These are phyloP conservation scores for Ophiostoma sp. DNA, from an alignment of 2,329 filamentous ascomycete genomes.

Conservation along the genomic window DNA sequence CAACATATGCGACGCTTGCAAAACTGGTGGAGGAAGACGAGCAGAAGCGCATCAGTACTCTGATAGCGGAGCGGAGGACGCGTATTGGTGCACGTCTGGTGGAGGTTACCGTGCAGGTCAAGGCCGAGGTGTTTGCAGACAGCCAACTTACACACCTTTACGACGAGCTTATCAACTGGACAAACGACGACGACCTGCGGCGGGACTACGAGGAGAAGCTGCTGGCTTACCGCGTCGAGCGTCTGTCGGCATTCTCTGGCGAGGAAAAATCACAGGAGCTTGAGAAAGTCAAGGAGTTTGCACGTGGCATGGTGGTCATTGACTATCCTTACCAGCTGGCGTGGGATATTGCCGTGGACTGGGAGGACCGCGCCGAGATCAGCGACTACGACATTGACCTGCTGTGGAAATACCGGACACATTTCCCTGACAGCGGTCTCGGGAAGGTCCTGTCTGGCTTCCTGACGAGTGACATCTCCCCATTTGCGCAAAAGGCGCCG, in stretches of 20 bases:
- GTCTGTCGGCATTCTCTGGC: conserved; percentile 62
- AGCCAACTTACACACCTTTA: conserved; percentile 80
- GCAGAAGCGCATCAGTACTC: conserved; percentile 78
- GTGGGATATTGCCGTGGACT: conserved; percentile 87
- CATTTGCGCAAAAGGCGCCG: conserved; percentile 53
- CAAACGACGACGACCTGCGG: conserved; percentile 74
- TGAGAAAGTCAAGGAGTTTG: conserved; percentile 66
- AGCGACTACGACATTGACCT: conserved; percentile 71
- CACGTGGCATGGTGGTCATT: conserved; percentile 92
- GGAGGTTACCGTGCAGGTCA: conserved; percentile 81
- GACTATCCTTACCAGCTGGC: conserved; percentile 84
- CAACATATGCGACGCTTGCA: conserved; percentile 75
- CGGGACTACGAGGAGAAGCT: conserved; percentile 87
- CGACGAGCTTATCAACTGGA: conserved; percentile 82
- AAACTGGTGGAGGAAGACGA: conserved; percentile 82
- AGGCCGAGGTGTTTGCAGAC: conserved; percentile 69
- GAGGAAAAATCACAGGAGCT: conserved; percentile 64
- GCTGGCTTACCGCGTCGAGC: conserved; percentile 72
- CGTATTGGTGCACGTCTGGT: conserved; percentile 76
- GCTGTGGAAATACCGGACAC: conserved; percentile 71
- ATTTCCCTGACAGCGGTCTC: conserved; percentile 80
- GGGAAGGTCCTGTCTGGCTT: conserved; percentile 77
- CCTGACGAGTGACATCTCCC: conserved; percentile 75
- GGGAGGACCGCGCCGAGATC: conserved; percentile 71
- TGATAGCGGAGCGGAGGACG: conserved; percentile 84